A percentile compares a stretch with the other conserved stretches of the same genome.
Evolutionary conservation across 768 basidiomycete species (phyloP).

Genomic region (Dioszegia hungarica): DNA sequence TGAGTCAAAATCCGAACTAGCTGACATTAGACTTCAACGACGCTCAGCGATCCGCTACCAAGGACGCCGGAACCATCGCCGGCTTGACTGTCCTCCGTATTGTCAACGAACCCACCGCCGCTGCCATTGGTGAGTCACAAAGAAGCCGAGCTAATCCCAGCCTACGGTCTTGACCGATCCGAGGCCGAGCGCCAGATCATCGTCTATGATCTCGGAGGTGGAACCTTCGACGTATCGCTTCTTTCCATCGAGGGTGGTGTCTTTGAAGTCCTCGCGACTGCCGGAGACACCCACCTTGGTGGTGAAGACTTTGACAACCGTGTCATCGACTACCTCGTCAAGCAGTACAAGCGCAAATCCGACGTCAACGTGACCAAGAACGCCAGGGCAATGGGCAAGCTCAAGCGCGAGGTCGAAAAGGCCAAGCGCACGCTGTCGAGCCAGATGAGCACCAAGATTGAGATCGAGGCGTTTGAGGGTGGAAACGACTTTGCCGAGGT

Average conservation of each 20-base stretch:
- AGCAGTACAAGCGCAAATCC: conserved; percentile 94
- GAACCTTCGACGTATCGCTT: conserved; percentile 96
- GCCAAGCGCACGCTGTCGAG: conserved; percentile 88
- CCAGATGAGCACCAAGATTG: conserved; percentile 84
- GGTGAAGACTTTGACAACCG: conserved; percentile 98
- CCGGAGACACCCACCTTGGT: conserved; percentile 96
- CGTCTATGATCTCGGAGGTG: conserved; percentile 97
- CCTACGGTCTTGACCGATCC: conserved; percentile 97
- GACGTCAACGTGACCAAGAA: conserved; percentile 75
- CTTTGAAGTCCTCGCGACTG: conserved; percentile 96
- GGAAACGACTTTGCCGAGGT: conserved; percentile 93
- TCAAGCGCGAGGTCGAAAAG: conserved; percentile 90
- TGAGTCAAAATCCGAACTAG: conserved; percentile 17
- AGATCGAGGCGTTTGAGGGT: conserved; percentile 92
- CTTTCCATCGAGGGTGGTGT: conserved; percentile 95
- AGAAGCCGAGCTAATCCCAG: conserved; percentile 11
- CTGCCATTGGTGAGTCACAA: conserved; percentile 62
- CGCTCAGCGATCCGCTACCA: conserved; percentile 96
- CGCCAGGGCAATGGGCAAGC: conserved; percentile 78
- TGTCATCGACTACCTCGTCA: conserved; percentile 92
- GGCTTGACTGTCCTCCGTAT: conserved; percentile 95
- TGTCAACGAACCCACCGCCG: conserved; percentile 98
- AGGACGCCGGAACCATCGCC: conserved; percentile 91
- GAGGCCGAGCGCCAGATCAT: conserved; percentile 87
- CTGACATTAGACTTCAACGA: conserved; percentile 76